These are phyloP conservation scores for Cystobasidiopsis lactophilus DNA, from an alignment of 768 basidiomycete genomes.

Conservation along the genomic window DNA sequence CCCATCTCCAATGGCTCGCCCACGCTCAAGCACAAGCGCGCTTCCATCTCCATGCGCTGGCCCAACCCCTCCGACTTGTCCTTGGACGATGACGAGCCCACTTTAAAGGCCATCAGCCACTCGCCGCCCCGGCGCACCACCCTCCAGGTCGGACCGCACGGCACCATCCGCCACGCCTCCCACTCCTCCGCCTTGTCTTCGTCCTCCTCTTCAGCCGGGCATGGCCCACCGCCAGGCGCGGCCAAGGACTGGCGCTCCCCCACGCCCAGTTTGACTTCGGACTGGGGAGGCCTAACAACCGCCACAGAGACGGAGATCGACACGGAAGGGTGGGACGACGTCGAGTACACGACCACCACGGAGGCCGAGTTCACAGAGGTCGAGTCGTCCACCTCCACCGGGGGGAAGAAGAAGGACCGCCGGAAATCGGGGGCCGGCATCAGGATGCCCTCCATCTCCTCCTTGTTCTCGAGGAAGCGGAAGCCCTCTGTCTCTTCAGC, in stretches of 20 bases:
- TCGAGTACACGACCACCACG: neutral
- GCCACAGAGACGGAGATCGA: slow-evolving; percentile 7
- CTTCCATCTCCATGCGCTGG: neutral
- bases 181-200: neutral
- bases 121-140: neutral
- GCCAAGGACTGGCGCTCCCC: slow-evolving; percentile 8
- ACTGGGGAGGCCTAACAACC: neutral
- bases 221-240: too few species aligned
- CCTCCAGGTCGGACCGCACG: neutral
- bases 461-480: too few species aligned
- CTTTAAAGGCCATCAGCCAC: neutral
- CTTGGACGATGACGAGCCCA: neutral
- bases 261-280: slow-evolving; percentile 9
- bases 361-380: neutral
- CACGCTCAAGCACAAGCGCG: neutral
- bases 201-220: neutral
- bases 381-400: neutral
- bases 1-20: neutral
- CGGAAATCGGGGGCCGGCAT: neutral
- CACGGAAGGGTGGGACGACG: slow-evolving; percentile 5
- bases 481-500: neutral
- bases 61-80: neutral
- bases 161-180: neutral
- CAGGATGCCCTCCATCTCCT: neutral
- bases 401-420: neutral